Evolutionary conservation across 768 basidiomycete species (phyloP), one percentile per base, ranked within the genome.

Genomic region (Ramaria rubella): DNA sequence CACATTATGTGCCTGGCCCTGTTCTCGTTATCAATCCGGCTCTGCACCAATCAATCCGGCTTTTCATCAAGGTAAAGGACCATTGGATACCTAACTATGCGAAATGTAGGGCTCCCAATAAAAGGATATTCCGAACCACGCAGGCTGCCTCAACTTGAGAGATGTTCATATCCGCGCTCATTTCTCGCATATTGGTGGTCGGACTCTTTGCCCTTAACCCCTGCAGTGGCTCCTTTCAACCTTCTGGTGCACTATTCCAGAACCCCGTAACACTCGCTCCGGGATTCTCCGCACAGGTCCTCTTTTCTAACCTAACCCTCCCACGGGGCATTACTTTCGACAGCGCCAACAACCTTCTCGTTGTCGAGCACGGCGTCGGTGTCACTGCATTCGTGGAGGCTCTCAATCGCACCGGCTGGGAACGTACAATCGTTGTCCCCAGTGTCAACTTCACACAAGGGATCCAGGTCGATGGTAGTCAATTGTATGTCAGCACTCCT

Each of bases 271-370:
- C 65, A 2, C 61, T 66, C 7, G 70, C 74, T 0, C 55, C 68
- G 2, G 75, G 74, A 6, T 69, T 74, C 53, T 50, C 60, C 11
- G 71, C 75, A 11, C 60, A 59, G 7, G 70, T 75, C 6, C 46
- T 75, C 23, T 76, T 74, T 58, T 74, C 73, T 8, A 73, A 74
- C 52, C 66, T 77, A 14, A 73, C 76, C 2, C 61, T 64, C 9
- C 77, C 77, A 17, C 69, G 75, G 19, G 75, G 75, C 11, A 73
- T 77, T 30, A 62, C 71, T 4, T 69, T 77, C 45, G 77, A 78
- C 55, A 58, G 61, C 2, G 42, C 61, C 27, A 61, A 69, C 29
- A 76, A 76, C 58, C 60, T 77, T 23, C 70, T 77, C 15, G 75
- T 76, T 9, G 70, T 77, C 29, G 76, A 77, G 55, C 69, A 72